Evolutionary conservation across 1,284 basidiomycete species (phyloP).

Genomic region (Moniliella sp.): DNA sequence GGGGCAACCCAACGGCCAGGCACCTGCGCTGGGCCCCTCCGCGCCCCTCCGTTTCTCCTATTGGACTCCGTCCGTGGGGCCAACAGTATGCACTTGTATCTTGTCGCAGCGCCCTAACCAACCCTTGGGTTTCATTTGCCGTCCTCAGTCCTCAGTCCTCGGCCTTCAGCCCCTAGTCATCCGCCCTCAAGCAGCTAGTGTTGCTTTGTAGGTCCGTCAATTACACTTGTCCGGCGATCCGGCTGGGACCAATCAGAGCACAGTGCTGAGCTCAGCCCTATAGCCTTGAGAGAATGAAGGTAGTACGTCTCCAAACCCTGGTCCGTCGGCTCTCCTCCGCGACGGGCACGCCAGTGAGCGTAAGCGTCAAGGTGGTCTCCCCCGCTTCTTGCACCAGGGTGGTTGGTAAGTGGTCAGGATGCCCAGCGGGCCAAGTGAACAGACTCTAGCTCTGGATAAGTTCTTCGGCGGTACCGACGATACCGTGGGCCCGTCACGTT

Average conservation of each 20-base stretch:
- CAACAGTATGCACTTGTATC: conserved; percentile 81
- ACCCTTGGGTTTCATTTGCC: too few species aligned
- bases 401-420: not conserved
- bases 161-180: too few species aligned
- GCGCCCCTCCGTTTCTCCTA: too few species aligned
- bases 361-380: not conserved
- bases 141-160: too few species aligned
- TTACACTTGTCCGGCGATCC: too few species aligned
- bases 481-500: not conserved
- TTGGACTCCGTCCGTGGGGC: too few species aligned
- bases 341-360: not conserved
- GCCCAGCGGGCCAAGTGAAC: not conserved
- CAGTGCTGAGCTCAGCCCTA: not conserved
- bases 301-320: not conserved
- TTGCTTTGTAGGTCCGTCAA: too few species aligned
- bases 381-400: not conserved
- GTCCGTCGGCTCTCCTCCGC: not conserved
- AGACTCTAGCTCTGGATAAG: not conserved
- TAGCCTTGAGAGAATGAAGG: not conserved
- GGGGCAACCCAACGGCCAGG: too few species aligned
- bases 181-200: too few species aligned
- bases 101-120: conserved; percentile 98
- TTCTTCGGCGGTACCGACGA: not conserved
- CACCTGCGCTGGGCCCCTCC: too few species aligned
- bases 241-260: too few species aligned